Base-by-base conservation (phyloP, 352 stramenopile genomes). In the Globisporangium nodosum region DNA sequence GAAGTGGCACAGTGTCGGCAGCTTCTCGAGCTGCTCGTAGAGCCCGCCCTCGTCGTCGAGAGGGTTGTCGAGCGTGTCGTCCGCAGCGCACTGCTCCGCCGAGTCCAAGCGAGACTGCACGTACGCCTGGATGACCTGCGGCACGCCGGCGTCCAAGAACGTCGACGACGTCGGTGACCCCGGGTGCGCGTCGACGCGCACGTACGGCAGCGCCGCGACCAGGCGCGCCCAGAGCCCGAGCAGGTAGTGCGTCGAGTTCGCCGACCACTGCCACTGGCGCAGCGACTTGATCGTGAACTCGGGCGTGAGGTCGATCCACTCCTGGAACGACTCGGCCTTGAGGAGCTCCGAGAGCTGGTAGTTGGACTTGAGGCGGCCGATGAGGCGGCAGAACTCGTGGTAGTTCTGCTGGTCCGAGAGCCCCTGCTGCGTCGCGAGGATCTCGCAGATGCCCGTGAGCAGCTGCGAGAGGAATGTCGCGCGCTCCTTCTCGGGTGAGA, bases 321-420 rank as follows among this genome's bases (percentile, higher is more conserved):
- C 96, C 67, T 97, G 71, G 65, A 98, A 99, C 42, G 87, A 90
- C 8, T 98, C 93, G 13, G 95, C 88, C 64, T 98, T 98, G 59
- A 99, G 96, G 39, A 99, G 79, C 71, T 99, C 96, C 33, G 86
- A 96, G 16, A 99, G 81, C 75, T 99, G 97, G 74, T 99, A 99
- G 72, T 98, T 99, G 5, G 92, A 95, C 78, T 99, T 99, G 45
- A 99, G 69, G 1, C 96, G 77, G 1, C 97, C 94, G n/a, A 99
- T 81, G 12, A 99, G 69, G 39, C 96, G 88, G 78, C 97, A 99
- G 69, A 99, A 99, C 68, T 99, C 89, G 80, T 99, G 97, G 70
- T 99, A 99, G 68, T 99, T 99, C 59, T 98, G 92, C 63, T 98
- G 91, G 63, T 99, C 92, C n/a, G 97, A 90, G 12, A 99, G 81